These are phyloP conservation scores for Gossypium lobatum DNA, from an alignment of 441 rosid genomes.

Conservation along the genomic window DNA sequence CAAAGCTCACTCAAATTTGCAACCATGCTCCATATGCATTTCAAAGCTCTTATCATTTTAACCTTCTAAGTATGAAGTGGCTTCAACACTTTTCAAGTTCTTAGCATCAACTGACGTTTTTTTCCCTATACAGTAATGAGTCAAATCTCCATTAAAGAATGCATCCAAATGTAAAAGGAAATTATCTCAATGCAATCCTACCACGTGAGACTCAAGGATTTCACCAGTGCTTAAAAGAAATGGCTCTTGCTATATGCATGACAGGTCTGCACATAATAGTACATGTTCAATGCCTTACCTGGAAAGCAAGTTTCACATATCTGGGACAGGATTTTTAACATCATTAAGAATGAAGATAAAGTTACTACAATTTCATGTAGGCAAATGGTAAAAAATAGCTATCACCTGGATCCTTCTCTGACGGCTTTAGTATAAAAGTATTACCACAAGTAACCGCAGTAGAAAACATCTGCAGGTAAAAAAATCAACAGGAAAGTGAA, in stretches of 20 bases:
- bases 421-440: constrained; percentile 83
- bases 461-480: constrained; percentile 76
- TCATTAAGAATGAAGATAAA: not conserved
- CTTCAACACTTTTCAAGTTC: not conserved
- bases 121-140: not conserved
- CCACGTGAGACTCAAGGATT: not conserved
- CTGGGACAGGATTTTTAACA: not conserved
- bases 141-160: not conserved
- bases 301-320: not conserved
- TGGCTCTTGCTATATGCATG: not conserved
- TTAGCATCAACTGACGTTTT: not conserved
- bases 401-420: constrained; percentile 90
- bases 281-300: not conserved
- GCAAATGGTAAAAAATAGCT: not conserved
- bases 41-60: not conserved
- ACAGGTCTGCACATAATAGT: not conserved
- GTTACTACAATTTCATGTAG: not conserved
- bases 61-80: not conserved
- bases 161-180: not conserved
- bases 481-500: not conserved
- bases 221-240: not conserved
- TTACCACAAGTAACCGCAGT: constrained; percentile 88
- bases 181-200: not conserved
- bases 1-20: constrained; percentile 8
- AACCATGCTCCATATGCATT: not conserved